Evolutionary conservation across 2,329 filamentous ascomycete genomes (phyloP).

Genomic region (Dactylellina cionopaga): DNA sequence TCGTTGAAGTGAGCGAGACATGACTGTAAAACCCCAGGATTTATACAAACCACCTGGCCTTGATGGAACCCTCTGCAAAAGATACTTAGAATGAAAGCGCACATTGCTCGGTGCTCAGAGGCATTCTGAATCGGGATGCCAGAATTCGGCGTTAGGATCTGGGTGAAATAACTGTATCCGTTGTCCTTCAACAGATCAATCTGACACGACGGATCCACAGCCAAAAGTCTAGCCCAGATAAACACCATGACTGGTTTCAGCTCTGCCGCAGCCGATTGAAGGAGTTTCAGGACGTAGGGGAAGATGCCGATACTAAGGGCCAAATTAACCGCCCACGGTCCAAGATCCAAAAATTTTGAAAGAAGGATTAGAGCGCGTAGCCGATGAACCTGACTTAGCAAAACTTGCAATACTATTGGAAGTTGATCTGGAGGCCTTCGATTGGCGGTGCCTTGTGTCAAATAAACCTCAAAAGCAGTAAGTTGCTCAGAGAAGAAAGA

Average conservation of each 20-base stretch:
- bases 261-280: constrained; percentile 93
- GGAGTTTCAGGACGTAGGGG: constrained; percentile 94
- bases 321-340: constrained; percentile 98
- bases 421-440: constrained; percentile 92
- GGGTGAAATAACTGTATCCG: constrained; percentile 95
- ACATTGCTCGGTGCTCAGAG: constrained; percentile 98
- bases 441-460: constrained; percentile 82
- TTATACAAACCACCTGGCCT: constrained; percentile 89
- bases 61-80: constrained; percentile 95
- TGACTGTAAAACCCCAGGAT: constrained; percentile 87
- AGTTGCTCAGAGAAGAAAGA: constrained; percentile 97
- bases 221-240: constrained; percentile 95
- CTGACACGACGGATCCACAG: constrained; percentile 93
- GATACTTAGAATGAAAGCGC: constrained; percentile 95
- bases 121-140: constrained; percentile 85
- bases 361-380: constrained; percentile 89
- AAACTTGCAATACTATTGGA: constrained; percentile 92
- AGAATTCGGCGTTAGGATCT: constrained; percentile 85
- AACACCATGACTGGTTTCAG: constrained; percentile 99
- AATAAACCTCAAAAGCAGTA: constrained; percentile 95
- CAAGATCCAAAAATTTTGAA: constrained; percentile 91
- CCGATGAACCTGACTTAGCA: constrained; percentile 93
- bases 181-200: constrained; percentile 95
- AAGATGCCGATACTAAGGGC: constrained; percentile 98
- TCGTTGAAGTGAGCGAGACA: constrained; percentile 86